These are phyloP conservation scores for Fusarium multiceps DNA, from an alignment of 2,329 filamentous ascomycete genomes.

Conservation along the genomic window DNA sequence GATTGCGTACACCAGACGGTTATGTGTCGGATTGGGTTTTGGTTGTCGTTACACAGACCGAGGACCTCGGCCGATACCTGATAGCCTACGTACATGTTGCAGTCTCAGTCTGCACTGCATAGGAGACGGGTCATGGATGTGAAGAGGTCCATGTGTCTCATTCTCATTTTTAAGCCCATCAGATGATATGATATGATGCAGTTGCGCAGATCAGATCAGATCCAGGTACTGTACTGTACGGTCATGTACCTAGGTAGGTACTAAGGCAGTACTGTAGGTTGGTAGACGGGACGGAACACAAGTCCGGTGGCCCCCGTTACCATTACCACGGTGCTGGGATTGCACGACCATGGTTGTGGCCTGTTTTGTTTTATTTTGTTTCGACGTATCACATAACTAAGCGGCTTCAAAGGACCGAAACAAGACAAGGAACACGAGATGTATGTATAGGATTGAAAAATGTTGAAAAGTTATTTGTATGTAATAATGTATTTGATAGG, in stretches of 20 bases:
- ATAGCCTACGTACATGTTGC: not conserved
- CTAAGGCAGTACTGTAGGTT: not conserved
- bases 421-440: not conserved
- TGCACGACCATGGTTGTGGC: not conserved
- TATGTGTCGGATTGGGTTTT: not conserved
- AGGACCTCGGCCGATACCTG: constrained; percentile 11
- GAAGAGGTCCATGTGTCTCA: not conserved
- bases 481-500: not conserved
- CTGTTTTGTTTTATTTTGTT: not conserved
- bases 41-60: not conserved
- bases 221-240: not conserved
- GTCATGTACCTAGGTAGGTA: not conserved
- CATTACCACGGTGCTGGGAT: constrained; percentile 27
- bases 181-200: not conserved
- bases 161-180: not conserved
- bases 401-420: constrained; percentile 1
- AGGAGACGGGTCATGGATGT: not conserved
- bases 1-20: not conserved
- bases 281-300: not conserved
- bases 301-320: constrained; percentile 17
- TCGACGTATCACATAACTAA: constrained; percentile 1
- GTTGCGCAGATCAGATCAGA: not conserved
- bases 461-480: not conserved
- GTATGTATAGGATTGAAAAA: not conserved
- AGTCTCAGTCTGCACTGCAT: not conserved